A percentile compares a stretch with the other conserved stretches of the same genome.
phyloP scores from a whole-genome alignment of 2,329 filamentous ascomycete species.

The Fusarium metavorans region DNA sequence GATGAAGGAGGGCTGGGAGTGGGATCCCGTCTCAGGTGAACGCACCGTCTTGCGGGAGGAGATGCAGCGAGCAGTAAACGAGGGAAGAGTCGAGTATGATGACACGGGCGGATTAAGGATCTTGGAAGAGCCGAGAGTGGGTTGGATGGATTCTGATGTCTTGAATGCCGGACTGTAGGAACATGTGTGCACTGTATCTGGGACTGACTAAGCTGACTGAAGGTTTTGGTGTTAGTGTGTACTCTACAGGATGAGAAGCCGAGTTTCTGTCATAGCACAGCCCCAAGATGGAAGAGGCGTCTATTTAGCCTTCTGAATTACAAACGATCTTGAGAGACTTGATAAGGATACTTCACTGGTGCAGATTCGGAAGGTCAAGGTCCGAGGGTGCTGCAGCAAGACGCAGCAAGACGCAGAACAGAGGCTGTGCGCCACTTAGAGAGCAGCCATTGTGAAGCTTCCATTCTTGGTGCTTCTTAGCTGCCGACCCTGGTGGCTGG shows the following conservation, averaged over 20 bases:
- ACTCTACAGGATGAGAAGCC: not conserved
- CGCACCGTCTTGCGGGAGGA: slow-evolving; percentile 64
- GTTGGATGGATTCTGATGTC: slow-evolving; percentile 1
- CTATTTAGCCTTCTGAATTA: not conserved
- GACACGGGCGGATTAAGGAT: slow-evolving; percentile 62
- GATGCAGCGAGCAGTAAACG: slow-evolving; percentile 67
- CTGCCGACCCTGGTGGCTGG: slow-evolving; percentile 37
- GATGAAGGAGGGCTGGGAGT: slow-evolving; percentile 86
- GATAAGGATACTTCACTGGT: not conserved
- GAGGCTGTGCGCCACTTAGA: slow-evolving; percentile 28
- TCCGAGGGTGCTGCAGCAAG: not conserved
- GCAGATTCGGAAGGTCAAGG: slow-evolving; percentile 1
- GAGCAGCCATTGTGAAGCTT: slow-evolving; percentile 27
- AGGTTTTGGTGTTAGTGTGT: not conserved
- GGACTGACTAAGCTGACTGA: slow-evolving; percentile 1
- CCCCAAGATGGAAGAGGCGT: not conserved
- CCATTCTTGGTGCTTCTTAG: slow-evolving; percentile 37
- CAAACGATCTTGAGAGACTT: not conserved
- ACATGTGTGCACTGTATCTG: not conserved
- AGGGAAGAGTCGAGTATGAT: slow-evolving; percentile 69
- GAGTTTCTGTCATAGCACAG: not conserved
- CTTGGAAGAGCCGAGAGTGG: slow-evolving; percentile 36
- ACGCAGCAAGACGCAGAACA: not conserved
- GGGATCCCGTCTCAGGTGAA: slow-evolving; percentile 80
- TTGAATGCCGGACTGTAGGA: not conserved